Conservation (phyloP, 352 stramenopile genomes). For the Pythium grandisporangium region DNA sequence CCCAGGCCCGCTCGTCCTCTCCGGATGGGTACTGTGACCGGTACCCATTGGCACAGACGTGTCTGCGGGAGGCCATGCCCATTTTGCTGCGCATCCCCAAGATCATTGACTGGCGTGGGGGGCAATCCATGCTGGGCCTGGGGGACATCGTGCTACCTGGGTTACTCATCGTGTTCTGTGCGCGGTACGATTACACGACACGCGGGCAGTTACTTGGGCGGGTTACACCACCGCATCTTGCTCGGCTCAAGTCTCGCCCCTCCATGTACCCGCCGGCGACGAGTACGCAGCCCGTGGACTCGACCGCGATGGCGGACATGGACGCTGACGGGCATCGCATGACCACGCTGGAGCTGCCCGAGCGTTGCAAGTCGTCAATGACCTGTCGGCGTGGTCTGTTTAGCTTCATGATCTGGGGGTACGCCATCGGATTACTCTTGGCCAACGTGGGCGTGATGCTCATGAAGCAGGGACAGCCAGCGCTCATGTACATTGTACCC, state of each 20-base stretch:
- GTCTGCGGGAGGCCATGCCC: conserved; percentile 81
- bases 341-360: conserved; percentile 37
- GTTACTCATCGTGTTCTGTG: conserved; percentile 92
- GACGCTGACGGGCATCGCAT: conserved; percentile 1
- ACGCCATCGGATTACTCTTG: conserved; percentile 89
- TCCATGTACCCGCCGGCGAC: conserved; percentile 1
- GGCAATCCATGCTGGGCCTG: conserved; percentile 90
- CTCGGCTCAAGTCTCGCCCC: conserved; percentile 27
- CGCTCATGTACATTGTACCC: conserved; percentile 95
- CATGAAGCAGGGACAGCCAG: conserved; percentile 90
- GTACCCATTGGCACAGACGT: conserved; percentile 56
- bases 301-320: background rate
- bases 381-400: conserved; percentile 60
- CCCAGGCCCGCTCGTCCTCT: conserved; percentile 29
- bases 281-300: background rate
- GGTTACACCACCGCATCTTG: conserved; percentile 33
- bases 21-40: conserved; percentile 54
- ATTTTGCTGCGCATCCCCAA: conserved; percentile 93
- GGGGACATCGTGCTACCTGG: conserved; percentile 96
- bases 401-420: conserved; percentile 86
- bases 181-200: conserved; percentile 90
- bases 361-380: too few relatives aligned
- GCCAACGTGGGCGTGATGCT: conserved; percentile 92
- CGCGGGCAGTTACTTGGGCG: conserved; percentile 57
- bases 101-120: conserved; percentile 88